Percentiles rank a stretch among this genome's conserved stretches.
These are phyloP conservation scores for Urochloa ruziziensis DNA, from an alignment of 176 grass and related monocot species.

Conservation along the genomic window DNA sequence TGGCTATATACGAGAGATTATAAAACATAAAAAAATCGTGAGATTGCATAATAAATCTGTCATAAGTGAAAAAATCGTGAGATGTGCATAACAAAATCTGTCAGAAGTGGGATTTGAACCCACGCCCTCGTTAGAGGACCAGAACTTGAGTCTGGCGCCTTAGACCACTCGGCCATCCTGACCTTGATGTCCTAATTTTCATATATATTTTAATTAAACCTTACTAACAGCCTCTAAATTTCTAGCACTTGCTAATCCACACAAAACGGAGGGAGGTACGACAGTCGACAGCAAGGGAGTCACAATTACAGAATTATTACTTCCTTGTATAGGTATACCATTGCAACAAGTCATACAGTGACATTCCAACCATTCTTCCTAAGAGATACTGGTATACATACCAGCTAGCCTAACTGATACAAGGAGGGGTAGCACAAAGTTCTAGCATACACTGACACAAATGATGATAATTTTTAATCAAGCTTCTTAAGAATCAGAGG, in stretches of 20 bases:
- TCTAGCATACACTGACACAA: background rate
- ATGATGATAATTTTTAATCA: background rate
- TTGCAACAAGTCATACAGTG: background rate
- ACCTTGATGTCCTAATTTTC: background rate
- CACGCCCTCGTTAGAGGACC: constrained; percentile 66
- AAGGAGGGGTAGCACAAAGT: too few species aligned
- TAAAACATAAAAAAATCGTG: too few species aligned
- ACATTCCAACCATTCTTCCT: background rate
- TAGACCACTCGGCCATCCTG: constrained; percentile 99
- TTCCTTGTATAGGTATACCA: too few species aligned
- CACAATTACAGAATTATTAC: too few species aligned
- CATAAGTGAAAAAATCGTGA: background rate
- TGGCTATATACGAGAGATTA: too few species aligned
- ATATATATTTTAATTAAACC: too few species aligned
- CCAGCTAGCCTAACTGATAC: too few species aligned
- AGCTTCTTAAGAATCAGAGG: constrained; percentile 38
- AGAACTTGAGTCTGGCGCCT: constrained; percentile 99
- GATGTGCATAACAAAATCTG: background rate
- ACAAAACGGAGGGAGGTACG: too few species aligned
- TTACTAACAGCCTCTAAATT: too few species aligned
- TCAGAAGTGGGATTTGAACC: constrained; percentile 83
- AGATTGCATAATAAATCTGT: too few species aligned
- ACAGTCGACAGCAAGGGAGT: too few species aligned
- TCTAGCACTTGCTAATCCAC: too few species aligned
- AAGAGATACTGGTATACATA: background rate